A percentile compares a stretch with the other conserved stretches of the same genome.
Evolutionary conservation across 352 stramenopile genomes (phyloP).

Genomic region (Phytopythium kandeliae): DNA sequence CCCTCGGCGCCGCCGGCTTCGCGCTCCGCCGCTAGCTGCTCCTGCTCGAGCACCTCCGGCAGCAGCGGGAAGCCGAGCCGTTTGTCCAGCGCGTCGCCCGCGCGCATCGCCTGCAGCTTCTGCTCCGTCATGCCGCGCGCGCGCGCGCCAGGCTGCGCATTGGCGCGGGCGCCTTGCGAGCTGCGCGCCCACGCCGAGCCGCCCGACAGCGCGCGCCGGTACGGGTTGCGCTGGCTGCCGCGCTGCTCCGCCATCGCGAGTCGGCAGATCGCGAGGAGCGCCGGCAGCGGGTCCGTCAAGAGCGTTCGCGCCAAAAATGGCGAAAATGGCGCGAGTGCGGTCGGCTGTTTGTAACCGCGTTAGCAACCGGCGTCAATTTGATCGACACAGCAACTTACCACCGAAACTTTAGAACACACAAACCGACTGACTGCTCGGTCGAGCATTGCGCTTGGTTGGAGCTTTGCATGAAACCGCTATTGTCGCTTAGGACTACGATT

Average conservation of each 20-base stretch:
- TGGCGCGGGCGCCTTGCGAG: conserved; percentile 69
- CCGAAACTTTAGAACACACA: too few relatives aligned
- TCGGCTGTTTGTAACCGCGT: too few relatives aligned
- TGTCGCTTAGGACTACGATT: too few relatives aligned
- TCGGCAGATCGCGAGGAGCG: background rate
- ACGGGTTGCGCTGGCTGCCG: conserved; percentile 17
- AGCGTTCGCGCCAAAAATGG: too few relatives aligned
- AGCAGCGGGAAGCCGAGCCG: conserved; percentile 68
- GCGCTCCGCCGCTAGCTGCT: conserved; percentile 21
- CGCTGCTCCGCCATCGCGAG: background rate
- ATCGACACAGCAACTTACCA: too few relatives aligned
- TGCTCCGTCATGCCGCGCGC: conserved; percentile 47
- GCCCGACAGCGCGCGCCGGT: conserved; percentile 44
- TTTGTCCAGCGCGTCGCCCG: conserved; percentile 63
- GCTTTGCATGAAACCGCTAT: too few relatives aligned
- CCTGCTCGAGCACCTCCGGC: conserved; percentile 45
- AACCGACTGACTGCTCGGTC: too few relatives aligned
- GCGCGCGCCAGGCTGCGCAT: conserved; percentile 24
- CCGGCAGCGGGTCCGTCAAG: background rate
- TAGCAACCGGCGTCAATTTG: too few relatives aligned
- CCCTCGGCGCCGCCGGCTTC: conserved; percentile 8
- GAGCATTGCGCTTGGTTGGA: too few relatives aligned
- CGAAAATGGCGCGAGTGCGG: too few relatives aligned
- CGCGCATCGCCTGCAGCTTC: conserved; percentile 49
- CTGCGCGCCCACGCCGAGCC: conserved; percentile 61